Conservation (phyloP, 106 monocot genomes). For the Posidonia australis region DNA sequence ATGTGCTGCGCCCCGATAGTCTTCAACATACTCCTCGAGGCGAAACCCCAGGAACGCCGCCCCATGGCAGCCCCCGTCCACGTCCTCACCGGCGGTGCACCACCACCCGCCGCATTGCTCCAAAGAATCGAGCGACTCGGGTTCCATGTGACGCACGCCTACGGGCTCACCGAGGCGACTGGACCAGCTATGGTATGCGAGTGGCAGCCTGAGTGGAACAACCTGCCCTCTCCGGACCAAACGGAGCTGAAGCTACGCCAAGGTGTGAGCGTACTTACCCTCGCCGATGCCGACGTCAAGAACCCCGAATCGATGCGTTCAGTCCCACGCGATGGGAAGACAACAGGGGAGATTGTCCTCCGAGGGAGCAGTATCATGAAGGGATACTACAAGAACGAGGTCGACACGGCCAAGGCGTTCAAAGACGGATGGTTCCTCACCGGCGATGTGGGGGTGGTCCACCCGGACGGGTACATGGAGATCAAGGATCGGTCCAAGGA, state of each 20-base stretch:
- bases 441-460: slow-evolving; percentile 7
- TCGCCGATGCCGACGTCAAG: slow-evolving; percentile 30
- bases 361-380: slow-evolving; percentile 10
- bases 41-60: slow-evolving; percentile 32
- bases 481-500: slow-evolving; percentile 10
- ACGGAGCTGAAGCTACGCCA: slow-evolving; percentile 27
- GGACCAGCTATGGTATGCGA: slow-evolving; percentile 42
- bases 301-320: not conserved
- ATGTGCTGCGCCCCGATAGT: slow-evolving; percentile 79
- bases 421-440: slow-evolving; percentile 2
- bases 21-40: slow-evolving; percentile 75
- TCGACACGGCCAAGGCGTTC: too few relatives aligned
- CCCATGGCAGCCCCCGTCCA: too few relatives aligned
- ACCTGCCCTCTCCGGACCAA: slow-evolving; percentile 12
- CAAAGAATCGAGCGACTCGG: too few relatives aligned
- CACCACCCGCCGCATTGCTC: too few relatives aligned
- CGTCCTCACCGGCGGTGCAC: too few relatives aligned
- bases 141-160: too few relatives aligned
- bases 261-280: slow-evolving; percentile 23
- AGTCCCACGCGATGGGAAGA: slow-evolving; percentile 25
- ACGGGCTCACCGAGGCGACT: slow-evolving; percentile 29
- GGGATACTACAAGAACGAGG: too few relatives aligned
- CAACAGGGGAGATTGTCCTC: slow-evolving; percentile 25
- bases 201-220: slow-evolving; percentile 68
- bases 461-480: slow-evolving; percentile 17